Evolutionary conservation across 208 protist genomes (phyloP).

Genomic region (Trypanosoma vivax): DNA sequence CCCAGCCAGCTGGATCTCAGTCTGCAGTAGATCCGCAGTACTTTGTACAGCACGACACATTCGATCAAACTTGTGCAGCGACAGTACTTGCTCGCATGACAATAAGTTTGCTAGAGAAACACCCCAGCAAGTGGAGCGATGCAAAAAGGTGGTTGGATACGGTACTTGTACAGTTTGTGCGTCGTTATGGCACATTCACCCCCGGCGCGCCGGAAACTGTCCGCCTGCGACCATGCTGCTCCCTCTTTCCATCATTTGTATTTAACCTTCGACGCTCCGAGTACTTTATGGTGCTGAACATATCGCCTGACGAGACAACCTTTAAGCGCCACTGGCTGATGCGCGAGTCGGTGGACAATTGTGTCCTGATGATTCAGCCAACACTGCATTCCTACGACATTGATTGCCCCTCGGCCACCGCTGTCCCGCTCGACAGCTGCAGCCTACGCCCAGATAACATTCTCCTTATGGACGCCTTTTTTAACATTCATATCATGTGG

Average conservation of each 20-base stretch:
- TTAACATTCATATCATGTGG: conserved; percentile 97
- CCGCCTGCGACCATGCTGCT: conserved; percentile 84
- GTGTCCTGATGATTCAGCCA: conserved; percentile 98
- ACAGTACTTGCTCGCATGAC: conserved; percentile 74
- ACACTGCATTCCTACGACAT: conserved; percentile 94
- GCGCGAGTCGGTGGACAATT: conserved; percentile 92
- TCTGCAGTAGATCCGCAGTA: conserved; percentile 28
- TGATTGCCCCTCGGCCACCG: conserved; percentile 54
- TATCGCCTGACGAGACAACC: conserved; percentile 96
- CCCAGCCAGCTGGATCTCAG: not conserved
- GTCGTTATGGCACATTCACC: conserved; percentile 91
- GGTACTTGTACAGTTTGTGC: conserved; percentile 95
- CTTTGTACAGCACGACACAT: conserved; percentile 51
- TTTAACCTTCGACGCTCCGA: conserved; percentile 97
- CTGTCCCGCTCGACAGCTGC: conserved; percentile 91
- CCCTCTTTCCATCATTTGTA: conserved; percentile 98
- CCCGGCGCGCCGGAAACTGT: conserved; percentile 84
- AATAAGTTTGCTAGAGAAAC: conserved; percentile 58
- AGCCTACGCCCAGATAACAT: conserved; percentile 91
- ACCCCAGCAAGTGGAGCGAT: conserved; percentile 77
- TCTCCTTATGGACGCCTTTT: conserved; percentile 98
- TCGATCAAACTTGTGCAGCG: conserved; percentile 94
- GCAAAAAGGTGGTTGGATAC: conserved; percentile 97
- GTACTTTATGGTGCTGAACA: conserved; percentile 97
- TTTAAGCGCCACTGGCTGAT: conserved; percentile 96